Conservation (phyloP, 2,329 filamentous ascomycete species). For the Cytospora piceicola region DNA sequence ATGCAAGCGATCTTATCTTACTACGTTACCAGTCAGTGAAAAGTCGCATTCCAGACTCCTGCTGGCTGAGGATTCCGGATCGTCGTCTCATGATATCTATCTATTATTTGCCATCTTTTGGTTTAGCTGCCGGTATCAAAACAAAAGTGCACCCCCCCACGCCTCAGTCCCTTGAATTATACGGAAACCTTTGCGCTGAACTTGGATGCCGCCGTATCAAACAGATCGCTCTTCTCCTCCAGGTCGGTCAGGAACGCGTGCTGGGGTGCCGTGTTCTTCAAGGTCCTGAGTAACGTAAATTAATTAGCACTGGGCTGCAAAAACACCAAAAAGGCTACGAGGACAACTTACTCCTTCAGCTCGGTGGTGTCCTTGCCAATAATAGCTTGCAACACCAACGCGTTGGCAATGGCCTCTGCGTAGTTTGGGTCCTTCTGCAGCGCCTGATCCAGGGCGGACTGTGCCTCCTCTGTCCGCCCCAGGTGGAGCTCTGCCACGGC, state of each 20-base stretch:
- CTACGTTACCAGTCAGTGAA: neutral
- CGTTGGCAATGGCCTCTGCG: constrained; percentile 78
- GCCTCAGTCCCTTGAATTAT: constrained; percentile 38
- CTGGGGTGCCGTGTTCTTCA: constrained; percentile 63
- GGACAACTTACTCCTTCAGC: constrained; percentile 61
- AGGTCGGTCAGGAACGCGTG: constrained; percentile 76
- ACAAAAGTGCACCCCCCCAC: constrained; percentile 1
- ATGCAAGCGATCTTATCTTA: neutral
- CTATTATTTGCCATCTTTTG: constrained; percentile 8
- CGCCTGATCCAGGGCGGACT: constrained; percentile 81
- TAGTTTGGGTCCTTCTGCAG: constrained; percentile 73
- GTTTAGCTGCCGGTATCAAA: constrained; percentile 15
- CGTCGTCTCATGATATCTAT: constrained; percentile 20
- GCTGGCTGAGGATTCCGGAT: no score
- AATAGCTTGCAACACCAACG: constrained; percentile 77
- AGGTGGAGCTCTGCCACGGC: constrained; percentile 91
- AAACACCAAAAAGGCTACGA: no score
- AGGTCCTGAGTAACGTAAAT: constrained; percentile 45
- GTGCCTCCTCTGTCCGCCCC: constrained; percentile 84
- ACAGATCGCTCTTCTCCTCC: constrained; percentile 82
- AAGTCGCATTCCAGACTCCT: neutral
- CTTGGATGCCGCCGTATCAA: constrained; percentile 84
- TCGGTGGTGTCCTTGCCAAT: constrained; percentile 72
- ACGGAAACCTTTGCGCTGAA: constrained; percentile 81
- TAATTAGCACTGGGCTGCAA: neutral